These are phyloP conservation scores for Geotrichum aggregatum DNA, from an alignment of 1,139 yeast species.

Conservation along the genomic window DNA sequence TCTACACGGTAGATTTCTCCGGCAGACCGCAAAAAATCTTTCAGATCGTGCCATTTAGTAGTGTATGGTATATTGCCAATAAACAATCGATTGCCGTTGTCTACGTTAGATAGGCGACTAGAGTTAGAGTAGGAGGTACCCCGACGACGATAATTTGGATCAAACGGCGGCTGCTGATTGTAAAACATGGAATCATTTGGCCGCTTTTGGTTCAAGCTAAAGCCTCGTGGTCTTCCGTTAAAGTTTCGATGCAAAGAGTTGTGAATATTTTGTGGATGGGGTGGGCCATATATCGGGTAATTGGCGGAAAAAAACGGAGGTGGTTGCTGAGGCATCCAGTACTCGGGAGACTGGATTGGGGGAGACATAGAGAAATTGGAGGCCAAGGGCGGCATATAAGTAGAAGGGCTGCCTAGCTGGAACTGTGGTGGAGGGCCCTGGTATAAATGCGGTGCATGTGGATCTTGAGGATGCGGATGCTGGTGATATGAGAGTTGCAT, in stretches of 20 bases:
- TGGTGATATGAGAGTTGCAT: not conserved
- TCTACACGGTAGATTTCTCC: slow-evolving; percentile 51
- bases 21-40: slow-evolving; percentile 46
- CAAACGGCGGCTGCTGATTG: not conserved
- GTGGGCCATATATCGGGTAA: not conserved
- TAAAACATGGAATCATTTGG: not conserved
- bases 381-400: not conserved
- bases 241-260: not conserved
- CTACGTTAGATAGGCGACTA: not conserved
- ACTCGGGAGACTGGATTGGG: slow-evolving; percentile 5
- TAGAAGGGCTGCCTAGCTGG: not conserved
- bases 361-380: not conserved
- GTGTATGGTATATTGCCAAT: slow-evolving; percentile 47
- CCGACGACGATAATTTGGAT: slow-evolving; percentile 3
- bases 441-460: not conserved
- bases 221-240: slow-evolving; percentile 7
- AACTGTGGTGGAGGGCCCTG: not conserved
- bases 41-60: slow-evolving; percentile 54
- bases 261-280: not conserved
- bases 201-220: not conserved
- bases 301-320: slow-evolving; percentile 1
- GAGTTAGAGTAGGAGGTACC: not conserved
- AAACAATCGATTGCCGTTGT: slow-evolving; percentile 21
- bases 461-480: not conserved
- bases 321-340: slow-evolving; percentile 4